Conservation (phyloP, 768 basidiomycete species). For the Xerocomellus amylosporus region DNA sequence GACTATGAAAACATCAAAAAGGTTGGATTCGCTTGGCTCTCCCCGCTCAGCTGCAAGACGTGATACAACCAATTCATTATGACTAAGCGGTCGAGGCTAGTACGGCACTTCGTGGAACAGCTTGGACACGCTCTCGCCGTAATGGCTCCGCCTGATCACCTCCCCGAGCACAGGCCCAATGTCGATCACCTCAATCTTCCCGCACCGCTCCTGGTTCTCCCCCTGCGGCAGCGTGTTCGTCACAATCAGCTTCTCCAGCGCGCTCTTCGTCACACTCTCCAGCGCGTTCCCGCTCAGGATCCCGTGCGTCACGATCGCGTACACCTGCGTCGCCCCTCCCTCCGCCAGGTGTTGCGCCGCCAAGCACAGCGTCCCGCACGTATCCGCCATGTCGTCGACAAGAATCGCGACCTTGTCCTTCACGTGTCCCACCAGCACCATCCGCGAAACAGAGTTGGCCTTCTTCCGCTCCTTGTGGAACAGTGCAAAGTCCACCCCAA, state of each 20-base stretch:
- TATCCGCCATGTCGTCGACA: conserved; percentile 99
- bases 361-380: conserved; percentile 89
- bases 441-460: conserved; percentile 90
- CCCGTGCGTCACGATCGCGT: conserved; percentile 95
- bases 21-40: neutral
- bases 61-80: conserved; percentile 6
- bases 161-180: conserved; percentile 94
- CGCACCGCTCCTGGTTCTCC: conserved; percentile 66
- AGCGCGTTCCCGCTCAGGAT: conserved; percentile 91
- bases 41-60: neutral
- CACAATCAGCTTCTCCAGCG: conserved; percentile 91
- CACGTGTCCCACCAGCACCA: conserved; percentile 94
- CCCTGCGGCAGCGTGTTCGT: conserved; percentile 96
- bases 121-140: conserved; percentile 92
- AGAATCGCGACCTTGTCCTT: conserved; percentile 90
- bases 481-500: conserved; percentile 96
- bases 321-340: conserved; percentile 81
- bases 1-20: conserved; percentile 22
- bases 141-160: conserved; percentile 93
- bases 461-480: conserved; percentile 99
- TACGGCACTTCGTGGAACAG: conserved; percentile 89
- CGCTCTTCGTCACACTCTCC: conserved; percentile 63
- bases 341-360: conserved; percentile 88
- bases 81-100: conserved; percentile 37
- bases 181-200: conserved; percentile 90